These are phyloP conservation scores for Starmerella stigmatis DNA, from an alignment of 805 yeast genomes.

Conservation along the genomic window DNA sequence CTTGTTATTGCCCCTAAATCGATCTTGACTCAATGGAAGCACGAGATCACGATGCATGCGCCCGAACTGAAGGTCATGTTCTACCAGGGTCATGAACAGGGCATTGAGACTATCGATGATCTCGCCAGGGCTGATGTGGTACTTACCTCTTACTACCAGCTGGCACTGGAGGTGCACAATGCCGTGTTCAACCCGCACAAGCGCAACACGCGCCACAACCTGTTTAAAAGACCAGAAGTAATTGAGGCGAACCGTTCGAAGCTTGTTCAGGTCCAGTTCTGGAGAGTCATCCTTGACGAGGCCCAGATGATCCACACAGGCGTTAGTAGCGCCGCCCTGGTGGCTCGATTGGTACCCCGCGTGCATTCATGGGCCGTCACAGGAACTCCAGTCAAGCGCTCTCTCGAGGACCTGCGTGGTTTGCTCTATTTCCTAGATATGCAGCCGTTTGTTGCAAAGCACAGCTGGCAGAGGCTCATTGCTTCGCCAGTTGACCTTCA, in stretches of 20 bases:
- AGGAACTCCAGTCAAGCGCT: constrained; percentile 77
- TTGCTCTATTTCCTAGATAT: constrained; percentile 56
- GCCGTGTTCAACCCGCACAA: constrained; percentile 59
- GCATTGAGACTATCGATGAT: constrained; percentile 38
- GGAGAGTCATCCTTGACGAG: constrained; percentile 86
- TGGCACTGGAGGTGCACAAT: constrained; percentile 63
- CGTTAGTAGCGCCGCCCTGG: constrained; percentile 64
- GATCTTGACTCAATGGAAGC: constrained; percentile 75
- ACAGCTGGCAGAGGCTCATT: constrained; percentile 36
- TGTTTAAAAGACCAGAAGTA: not conserved
- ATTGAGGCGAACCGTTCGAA: constrained; percentile 43
- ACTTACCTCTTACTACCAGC: constrained; percentile 61
- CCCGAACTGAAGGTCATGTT: constrained; percentile 51
- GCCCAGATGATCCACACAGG: constrained; percentile 83
- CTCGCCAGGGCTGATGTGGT: constrained; percentile 63
- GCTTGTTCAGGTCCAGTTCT: constrained; percentile 67
- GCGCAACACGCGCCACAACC: constrained; percentile 30
- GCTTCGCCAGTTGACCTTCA: constrained; percentile 37
- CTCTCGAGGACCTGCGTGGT: constrained; percentile 58
- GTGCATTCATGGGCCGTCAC: constrained; percentile 95
- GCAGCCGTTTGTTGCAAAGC: constrained; percentile 49
- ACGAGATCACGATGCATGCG: constrained; percentile 53
- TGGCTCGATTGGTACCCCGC: constrained; percentile 69
- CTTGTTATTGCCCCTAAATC: constrained; percentile 79
- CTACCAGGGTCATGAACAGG: constrained; percentile 25